A percentile compares a stretch with the other conserved stretches of the same genome.
Conservation (phyloP, 2,329 filamentous ascomycete species). For the Akanthomyces uredinophilus region DNA sequence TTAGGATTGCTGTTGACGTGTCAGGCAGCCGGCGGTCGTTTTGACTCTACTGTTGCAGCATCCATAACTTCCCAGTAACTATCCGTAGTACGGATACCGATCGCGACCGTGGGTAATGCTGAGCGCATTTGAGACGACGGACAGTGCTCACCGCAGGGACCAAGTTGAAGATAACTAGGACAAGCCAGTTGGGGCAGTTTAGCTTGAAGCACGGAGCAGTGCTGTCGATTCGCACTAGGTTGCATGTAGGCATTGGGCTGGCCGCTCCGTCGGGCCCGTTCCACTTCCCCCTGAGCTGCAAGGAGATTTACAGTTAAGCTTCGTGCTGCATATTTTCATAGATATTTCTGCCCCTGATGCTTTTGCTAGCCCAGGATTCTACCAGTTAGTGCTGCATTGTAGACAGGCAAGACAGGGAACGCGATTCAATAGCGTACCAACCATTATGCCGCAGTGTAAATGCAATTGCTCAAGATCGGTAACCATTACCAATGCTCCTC, state of each 20-base stretch:
- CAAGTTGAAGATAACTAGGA: background rate
- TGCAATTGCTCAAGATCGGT: background rate
- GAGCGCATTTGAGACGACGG: background rate
- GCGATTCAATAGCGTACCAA: background rate
- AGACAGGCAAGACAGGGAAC: background rate
- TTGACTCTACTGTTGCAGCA: background rate
- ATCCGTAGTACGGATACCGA: background rate
- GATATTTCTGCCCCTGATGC: background rate
- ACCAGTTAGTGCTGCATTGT: background rate
- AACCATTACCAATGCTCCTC: background rate
- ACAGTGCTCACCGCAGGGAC: background rate
- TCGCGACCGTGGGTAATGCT: background rate
- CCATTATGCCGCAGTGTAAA: background rate
- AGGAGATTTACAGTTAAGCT: background rate
- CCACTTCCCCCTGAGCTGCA: constrained; percentile 4
- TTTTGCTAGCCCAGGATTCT: background rate
- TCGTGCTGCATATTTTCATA: background rate
- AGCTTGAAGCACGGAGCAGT: background rate
- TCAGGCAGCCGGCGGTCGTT: background rate
- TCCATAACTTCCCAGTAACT: background rate
- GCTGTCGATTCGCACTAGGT: background rate
- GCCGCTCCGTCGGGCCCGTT: background rate
- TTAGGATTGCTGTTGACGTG: background rate
- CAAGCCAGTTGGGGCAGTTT: background rate
- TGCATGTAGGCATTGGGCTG: background rate